phyloP scores from a whole-genome alignment of 148 eudicot species.

The Rhododendron molle region DNA sequence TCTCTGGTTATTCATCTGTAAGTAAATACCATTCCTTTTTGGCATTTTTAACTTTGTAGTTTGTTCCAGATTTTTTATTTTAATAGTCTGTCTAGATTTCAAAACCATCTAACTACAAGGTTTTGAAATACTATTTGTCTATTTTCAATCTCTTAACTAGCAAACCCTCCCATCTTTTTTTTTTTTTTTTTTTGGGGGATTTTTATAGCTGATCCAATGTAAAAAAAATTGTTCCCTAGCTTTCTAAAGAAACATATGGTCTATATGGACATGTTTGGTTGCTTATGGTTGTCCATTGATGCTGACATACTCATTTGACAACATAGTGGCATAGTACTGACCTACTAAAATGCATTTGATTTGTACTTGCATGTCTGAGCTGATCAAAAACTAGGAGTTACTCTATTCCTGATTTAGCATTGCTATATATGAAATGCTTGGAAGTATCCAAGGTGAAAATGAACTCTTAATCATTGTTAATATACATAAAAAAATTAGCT shows the following conservation, averaged over 20 bases:
- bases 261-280: neutral
- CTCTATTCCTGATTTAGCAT: neutral
- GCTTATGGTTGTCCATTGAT: neutral
- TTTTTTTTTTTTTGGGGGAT: neutral
- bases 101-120: neutral
- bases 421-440: neutral
- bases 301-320: neutral
- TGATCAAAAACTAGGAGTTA: neutral
- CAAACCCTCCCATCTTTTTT: neutral
- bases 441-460: neutral
- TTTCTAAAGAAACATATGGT: neutral
- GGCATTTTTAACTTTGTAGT: neutral
- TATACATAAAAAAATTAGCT: neutral
- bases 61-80: neutral
- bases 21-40: conserved; percentile 28
- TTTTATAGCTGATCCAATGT: neutral
- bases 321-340: neutral
- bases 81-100: neutral
- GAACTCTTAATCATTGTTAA: neutral
- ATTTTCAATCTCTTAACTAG: neutral
- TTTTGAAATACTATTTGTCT: neutral
- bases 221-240: neutral
- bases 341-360: neutral
- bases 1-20: conserved; percentile 90
- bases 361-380: neutral